Base-by-base conservation (phyloP, 257 asterid species). In the Sherardia arvensis region DNA sequence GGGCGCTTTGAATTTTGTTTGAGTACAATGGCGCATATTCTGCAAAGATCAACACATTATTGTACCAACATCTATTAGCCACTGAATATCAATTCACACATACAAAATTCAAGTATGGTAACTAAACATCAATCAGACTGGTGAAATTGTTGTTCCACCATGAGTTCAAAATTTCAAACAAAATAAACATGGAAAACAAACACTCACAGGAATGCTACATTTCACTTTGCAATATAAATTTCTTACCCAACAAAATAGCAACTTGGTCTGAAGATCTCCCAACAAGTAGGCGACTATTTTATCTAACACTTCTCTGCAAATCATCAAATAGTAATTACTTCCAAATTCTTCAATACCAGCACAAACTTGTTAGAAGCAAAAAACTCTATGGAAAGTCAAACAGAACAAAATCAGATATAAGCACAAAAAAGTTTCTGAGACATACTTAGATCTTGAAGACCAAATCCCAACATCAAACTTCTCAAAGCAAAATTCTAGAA, bases 401-500 rank as follows among this genome's bases (percentile, higher is more conserved):
- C 20, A 10, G n/a, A 20, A 68, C 53, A 4, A 57, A 18, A 28
- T 57, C 32, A 17, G 61, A 66, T 59, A 14, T n/a, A 65, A 27
- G 49, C 40, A 56, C 62, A 53, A 72, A 64, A 20, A 66, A 67
- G 72, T 43, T 26, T 53, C 57, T 18, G 62, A 61, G 18, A 25
- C 54, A 22, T 82, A 91, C 98, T 83, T 85, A 66, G 90, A 61
- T 81, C 95, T 81, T 62, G 98, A 91, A 51, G 98, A 87, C 96
- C 98, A 91, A 69, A 91, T 77, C 64, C 78, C 96, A 34, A 91
- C 95, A 64, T 81, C 86, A 71, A 85, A 91, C 69, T 77, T 88
- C 77, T 83, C 82, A 72, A 80, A 83, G 86, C 98, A 91, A 70
- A 91, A 91, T 67, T 80, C 78, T 78, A 91, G 83, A 75, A 89